phyloP scores from a whole-genome alignment of 805 yeast species.

The Cyberlindnera subsufficiens region DNA sequence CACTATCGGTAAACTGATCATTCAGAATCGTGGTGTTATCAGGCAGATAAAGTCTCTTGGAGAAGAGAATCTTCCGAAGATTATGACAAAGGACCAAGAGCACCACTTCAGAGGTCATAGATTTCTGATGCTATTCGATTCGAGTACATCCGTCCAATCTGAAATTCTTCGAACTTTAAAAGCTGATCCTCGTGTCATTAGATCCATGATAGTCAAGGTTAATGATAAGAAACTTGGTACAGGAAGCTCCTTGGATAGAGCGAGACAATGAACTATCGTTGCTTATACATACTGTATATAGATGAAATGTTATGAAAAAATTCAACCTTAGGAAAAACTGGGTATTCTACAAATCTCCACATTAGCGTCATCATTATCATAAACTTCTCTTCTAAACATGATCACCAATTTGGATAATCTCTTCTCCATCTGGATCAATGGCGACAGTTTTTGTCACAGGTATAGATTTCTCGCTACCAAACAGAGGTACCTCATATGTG shows the following conservation, averaged over 20 bases:
- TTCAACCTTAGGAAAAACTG: too few relatives aligned
- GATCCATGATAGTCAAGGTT: conserved; percentile 68
- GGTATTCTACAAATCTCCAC: too few relatives aligned
- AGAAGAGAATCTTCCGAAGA: conserved; percentile 68
- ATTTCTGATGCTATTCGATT: conserved; percentile 81
- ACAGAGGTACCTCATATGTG: conserved; percentile 69
- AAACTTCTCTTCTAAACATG: conserved; percentile 1
- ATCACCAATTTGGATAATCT: neutral
- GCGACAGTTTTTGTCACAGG: conserved; percentile 53
- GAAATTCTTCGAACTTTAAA: conserved; percentile 76
- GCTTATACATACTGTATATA: too few relatives aligned
- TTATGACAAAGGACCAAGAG: conserved; percentile 81
- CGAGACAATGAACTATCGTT: conserved; percentile 1
- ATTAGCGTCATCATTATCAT: conserved; percentile 1
- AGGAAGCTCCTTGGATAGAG: conserved; percentile 50
- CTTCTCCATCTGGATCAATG: conserved; percentile 43
- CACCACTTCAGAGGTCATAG: conserved; percentile 87
- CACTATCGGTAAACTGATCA: conserved; percentile 76
- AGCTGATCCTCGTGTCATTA: conserved; percentile 85
- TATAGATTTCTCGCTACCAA: conserved; percentile 45
- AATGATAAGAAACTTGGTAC: conserved; percentile 46
- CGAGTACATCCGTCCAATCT: conserved; percentile 79
- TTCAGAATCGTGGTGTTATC: conserved; percentile 91
- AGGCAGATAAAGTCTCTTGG: conserved; percentile 80
- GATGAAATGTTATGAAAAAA: too few relatives aligned